Evolutionary conservation across 306 rosid genomes (phyloP), one percentile per base, ranked within the genome.

Genomic region (Prunus kanzakura): DNA sequence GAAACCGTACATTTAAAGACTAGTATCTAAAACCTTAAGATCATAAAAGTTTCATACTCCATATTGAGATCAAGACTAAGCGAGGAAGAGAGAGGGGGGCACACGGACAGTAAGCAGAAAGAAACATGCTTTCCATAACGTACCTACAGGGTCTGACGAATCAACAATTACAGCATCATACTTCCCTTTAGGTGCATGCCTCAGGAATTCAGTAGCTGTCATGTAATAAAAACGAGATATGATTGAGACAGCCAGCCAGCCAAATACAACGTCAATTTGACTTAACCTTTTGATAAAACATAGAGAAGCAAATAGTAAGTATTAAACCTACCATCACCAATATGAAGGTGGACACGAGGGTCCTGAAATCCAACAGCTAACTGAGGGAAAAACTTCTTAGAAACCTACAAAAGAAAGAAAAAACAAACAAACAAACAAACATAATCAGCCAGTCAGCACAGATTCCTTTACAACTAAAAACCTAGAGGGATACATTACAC

Each of bases 121-220:
- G 64, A 20, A 45, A 61, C 76, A 15, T 38, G 30, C 6, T 49
- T 16, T 45, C 55, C 35, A 60, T 18, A 43, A 69, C 96, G 27
- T 88, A 96, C 99, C 99, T 64, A 96, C 97, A 45, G 98, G 99
- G 68, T 96, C 98, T 64, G 99, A 96, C 50, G 99, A 96, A 88
- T 96, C 99, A 78, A 96, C 99, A 78, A 96, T 91, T 62, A 92
- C 72, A 27, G 96, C 99, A 78, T 96, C 98, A 64, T 96, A 96
- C 74, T 82, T 92, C 81, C 97, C 98, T 78, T 83, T 83, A 54
- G 92, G 81, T 66, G 90, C 80, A 69, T 16, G 35, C 79, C 83
- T 88, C 75, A 96, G 86, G 86, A 88, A 96, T 74, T 92, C 95
- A 76, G 89, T 73, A 72, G 97, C 99, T 96, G 93, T 78, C 80